These are phyloP conservation scores for Lactarius sp. DNA, from an alignment of 768 basidiomycete genomes.

Conservation along the genomic window DNA sequence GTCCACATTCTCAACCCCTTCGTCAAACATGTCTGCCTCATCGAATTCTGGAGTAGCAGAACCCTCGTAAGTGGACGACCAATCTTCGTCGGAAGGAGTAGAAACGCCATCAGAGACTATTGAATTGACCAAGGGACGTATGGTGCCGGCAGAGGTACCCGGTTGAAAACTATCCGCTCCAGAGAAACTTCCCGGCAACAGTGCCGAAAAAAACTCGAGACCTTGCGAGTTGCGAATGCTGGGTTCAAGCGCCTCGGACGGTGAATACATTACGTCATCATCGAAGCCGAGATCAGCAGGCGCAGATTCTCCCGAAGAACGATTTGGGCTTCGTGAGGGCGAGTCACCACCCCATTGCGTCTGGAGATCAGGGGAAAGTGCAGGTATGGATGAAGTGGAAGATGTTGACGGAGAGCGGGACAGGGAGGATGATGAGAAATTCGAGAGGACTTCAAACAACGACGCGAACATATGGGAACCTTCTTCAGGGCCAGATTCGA, in stretches of 20 bases:
- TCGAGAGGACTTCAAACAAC: slow-evolving; percentile 33
- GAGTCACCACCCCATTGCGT: slow-evolving; percentile 15
- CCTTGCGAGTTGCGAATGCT: slow-evolving; percentile 13
- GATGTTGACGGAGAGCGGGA: slow-evolving; percentile 34
- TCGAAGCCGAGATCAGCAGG: slow-evolving; percentile 12
- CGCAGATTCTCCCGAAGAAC: slow-evolving; percentile 14
- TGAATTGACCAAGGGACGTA: slow-evolving; percentile 32
- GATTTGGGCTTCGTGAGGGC: slow-evolving; percentile 12
- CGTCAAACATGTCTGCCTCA: slow-evolving; percentile 12
- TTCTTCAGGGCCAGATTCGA: slow-evolving; percentile 28
- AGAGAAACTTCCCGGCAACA: slow-evolving; percentile 10
- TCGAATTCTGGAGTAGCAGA: slow-evolving; percentile 15
- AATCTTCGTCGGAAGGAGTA: slow-evolving; percentile 21
- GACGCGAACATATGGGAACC: slow-evolving; percentile 33
- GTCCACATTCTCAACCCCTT: neutral
- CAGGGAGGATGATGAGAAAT: slow-evolving; percentile 30
- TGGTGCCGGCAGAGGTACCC: slow-evolving; percentile 45
- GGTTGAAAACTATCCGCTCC: slow-evolving; percentile 35
- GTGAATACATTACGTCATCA: slow-evolving; percentile 7
- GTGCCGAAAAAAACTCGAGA: slow-evolving; percentile 12
- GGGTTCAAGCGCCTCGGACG: neutral
- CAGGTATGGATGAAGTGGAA: slow-evolving; percentile 27
- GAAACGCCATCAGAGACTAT: slow-evolving; percentile 14
- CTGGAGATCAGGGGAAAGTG: slow-evolving; percentile 21
- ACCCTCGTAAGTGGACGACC: slow-evolving; percentile 6